Base-by-base conservation (phyloP, 176 grass and related monocot genomes). In the Guadua angustifolia region DNA sequence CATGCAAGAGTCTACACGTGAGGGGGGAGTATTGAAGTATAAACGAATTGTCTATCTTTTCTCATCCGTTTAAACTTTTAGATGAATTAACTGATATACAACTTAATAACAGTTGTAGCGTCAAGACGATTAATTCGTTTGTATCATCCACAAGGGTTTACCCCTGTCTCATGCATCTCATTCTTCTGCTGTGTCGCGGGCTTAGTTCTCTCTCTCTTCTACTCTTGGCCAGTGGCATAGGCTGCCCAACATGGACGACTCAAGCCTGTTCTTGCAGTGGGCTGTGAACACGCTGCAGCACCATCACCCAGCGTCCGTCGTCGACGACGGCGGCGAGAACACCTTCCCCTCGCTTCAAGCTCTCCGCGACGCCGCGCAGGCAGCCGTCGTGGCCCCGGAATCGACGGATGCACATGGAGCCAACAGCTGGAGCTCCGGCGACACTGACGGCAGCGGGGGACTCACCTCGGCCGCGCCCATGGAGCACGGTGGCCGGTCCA, bases 191-290 rank as follows among this genome's bases (percentile, higher is more conserved):
- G 29, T 29, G 29, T 29, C 29, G 29, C 29, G 29, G 29, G 29
- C 29, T 29, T 29, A 29, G 1, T 29, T 29, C 29, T 29, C 29
- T 29, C 29, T 29, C 29, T 29, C 29, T 29, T 0, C 29, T 29
- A 29, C 29, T 29, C 29, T 29, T 29, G 29, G 29, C 1, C 29
- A 29, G 29, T 29, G 29, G 29, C 29, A 29, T 29, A 29, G 29
- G 29, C 29, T 29, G 29, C 29, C 32, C 13, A 17, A 61, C 24
- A 89, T 77, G 83, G 88, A 89, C 36, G 83, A 86, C 56, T 78
- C 83, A 19, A 75, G 19, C 11, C 0, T 86, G 29, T 90, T 90
- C 68, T 50, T 90, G 78, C 83, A 86, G 51, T 90, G 83, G 88
- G 83, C 83, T 26, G 33, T 90, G 83, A 10, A 45, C 83, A 83